Evolutionary conservation across 169 alveolate genomes (phyloP), one percentile per base, ranked within the genome.

Genomic region (Theileria luwenshuni): DNA sequence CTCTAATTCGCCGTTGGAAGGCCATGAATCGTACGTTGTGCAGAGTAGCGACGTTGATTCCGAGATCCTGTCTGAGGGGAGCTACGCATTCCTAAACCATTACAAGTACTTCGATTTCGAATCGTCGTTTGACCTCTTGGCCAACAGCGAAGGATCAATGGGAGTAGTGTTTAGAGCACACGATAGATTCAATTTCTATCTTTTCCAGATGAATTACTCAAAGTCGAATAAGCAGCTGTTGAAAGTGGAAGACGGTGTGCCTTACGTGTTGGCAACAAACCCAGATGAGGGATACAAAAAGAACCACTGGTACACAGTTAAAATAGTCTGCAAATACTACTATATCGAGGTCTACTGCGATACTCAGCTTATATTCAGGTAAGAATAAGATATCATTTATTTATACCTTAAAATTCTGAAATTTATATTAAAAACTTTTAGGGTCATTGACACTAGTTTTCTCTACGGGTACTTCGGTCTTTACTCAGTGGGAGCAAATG

Each of bases 121-220:
- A 42, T 62, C 92, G 43, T 77, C 51, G 8, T 80, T 90, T 15
- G 92, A 93, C 59, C 74, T 92, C 28, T 79, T 90, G 85, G 84
- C 93, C 21, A 83, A 59, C 62, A 90, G 86, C 52, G 85, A 86
- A 23, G 97, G 97, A 7, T 79, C 92, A 42, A 64, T 90, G 19
- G 97, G 97, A 15, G 64, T 94, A 10, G 94, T 91, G 41, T 94
- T 94, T 72, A 71, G 95, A 67, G 93, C 90, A 47, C 86, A 93
- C 58, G 97, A 92, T 54, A 83, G 83, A 23, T 91, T 91, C 48
- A 94, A 92, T 83, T 90, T 85, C 70, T 94, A 88, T 74, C 81
- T 94, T 74, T 91, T 94, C 48, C 89, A 68, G 52, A 67, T 94
- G 85, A 85, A 90, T 42, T 93, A 90, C 62, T 48, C 77, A 43